A percentile compares a stretch with the other conserved stretches of the same genome.
These are phyloP conservation scores for Solanum hybrid DNA, from an alignment of 305 asterid genomes.

Conservation along the genomic window DNA sequence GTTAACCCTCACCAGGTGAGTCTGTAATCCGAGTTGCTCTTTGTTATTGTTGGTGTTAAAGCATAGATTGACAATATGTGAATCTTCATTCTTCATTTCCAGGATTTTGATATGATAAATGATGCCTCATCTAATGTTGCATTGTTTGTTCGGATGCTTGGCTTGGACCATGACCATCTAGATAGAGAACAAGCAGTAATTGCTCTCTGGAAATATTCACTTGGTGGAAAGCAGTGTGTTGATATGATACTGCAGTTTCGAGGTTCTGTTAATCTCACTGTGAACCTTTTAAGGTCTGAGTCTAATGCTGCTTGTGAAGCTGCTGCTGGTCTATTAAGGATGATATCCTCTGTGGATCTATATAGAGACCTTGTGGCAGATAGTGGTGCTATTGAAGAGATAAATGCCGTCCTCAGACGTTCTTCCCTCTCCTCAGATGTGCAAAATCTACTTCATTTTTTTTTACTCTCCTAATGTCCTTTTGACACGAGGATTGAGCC, in stretches of 20 bases:
- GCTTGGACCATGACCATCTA: slow-evolving; percentile 62
- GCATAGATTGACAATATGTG: neutral
- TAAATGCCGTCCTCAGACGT: slow-evolving; percentile 49
- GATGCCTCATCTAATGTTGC: slow-evolving; percentile 34
- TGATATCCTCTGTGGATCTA: slow-evolving; percentile 45
- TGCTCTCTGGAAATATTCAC: slow-evolving; percentile 76
- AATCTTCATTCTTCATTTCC: slow-evolving; percentile 16
- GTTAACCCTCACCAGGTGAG: slow-evolving; percentile 18
- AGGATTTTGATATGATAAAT: slow-evolving; percentile 40
- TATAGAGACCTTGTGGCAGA: slow-evolving; percentile 62
- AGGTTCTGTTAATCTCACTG: slow-evolving; percentile 60
- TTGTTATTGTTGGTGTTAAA: neutral
- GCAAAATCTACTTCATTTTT: slow-evolving; percentile 3
- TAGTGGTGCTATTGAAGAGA: slow-evolving; percentile 84
- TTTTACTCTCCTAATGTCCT: neutral
- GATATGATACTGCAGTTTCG: slow-evolving; percentile 60
- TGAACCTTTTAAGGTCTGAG: slow-evolving; percentile 63
- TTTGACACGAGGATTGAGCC: slow-evolving; percentile 9
- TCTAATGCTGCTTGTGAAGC: slow-evolving; percentile 78
- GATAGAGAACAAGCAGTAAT: slow-evolving; percentile 76
- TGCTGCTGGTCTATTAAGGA: slow-evolving; percentile 76
- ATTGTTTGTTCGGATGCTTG: slow-evolving; percentile 73
- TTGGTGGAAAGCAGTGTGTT: slow-evolving; percentile 63
- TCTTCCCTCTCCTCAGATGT: slow-evolving; percentile 55
- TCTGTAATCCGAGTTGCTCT: neutral